Percentiles rank a stretch among this genome's conserved stretches.
Evolutionary conservation across 192 early-diverging fungal species (phyloP).

Genomic region (Chytriomyces confervae): DNA sequence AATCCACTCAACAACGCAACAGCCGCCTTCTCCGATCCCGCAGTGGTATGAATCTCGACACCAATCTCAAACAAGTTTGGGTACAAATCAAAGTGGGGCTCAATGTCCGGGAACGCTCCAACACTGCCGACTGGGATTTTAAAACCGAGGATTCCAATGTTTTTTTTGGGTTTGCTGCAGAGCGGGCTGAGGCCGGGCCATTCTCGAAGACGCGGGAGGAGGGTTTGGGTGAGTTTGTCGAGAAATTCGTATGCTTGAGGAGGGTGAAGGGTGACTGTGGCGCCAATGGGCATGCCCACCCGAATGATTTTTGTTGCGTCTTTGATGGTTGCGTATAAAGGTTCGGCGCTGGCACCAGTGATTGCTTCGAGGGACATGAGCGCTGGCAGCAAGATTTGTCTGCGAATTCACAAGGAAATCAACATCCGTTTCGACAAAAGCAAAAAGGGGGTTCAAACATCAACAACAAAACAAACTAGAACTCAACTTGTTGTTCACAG

Average conservation of each 20-base stretch:
- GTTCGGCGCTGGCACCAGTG: slow-evolving; percentile 77
- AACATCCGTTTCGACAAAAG: background rate
- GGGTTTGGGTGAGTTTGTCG: slow-evolving; percentile 93
- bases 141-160: slow-evolving; percentile 76
- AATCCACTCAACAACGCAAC: slow-evolving; percentile 87
- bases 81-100: slow-evolving; percentile 92
- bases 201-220: slow-evolving; percentile 92
- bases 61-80: slow-evolving; percentile 88
- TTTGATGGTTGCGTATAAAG: slow-evolving; percentile 78
- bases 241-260: slow-evolving; percentile 91
- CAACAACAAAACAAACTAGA: background rate
- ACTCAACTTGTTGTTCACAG: slow-evolving; percentile 85
- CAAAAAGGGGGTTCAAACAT: background rate
- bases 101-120: slow-evolving; percentile 96
- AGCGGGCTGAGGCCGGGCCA: slow-evolving; percentile 76
- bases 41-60: slow-evolving; percentile 85
- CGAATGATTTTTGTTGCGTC: slow-evolving; percentile 88
- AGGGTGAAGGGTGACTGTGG: slow-evolving; percentile 79
- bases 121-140: slow-evolving; percentile 83
- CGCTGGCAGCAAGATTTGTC: slow-evolving; percentile 75
- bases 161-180: slow-evolving; percentile 68
- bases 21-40: slow-evolving; percentile 74
- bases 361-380: slow-evolving; percentile 91
- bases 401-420: slow-evolving; percentile 9
- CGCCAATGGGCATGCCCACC: slow-evolving; percentile 90